Base-by-base conservation (phyloP, 768 basidiomycete genomes). In the Rhizopogon rudus region DNA sequence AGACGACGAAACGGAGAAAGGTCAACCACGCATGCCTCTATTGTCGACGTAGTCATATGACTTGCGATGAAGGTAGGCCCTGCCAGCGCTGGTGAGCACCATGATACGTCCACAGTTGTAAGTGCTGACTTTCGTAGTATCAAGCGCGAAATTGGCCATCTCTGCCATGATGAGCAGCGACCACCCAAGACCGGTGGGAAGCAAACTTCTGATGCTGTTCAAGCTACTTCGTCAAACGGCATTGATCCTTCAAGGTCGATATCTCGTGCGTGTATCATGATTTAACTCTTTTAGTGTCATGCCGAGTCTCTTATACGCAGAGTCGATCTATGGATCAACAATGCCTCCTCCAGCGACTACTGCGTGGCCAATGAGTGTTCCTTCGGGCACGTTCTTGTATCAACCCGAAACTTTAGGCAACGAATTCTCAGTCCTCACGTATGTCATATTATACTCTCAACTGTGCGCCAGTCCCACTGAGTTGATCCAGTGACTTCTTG, bases 1-100 rank as follows among this genome's bases (percentile, higher is more conserved):
- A 75, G 56, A 59, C 64, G 28, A 64, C 82, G 10, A 91, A 89
- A 72, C 75, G 91, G 59, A 75, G 91, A 54, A 94, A 94, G 69
- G 91, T 92, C 56, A 92, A 92, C 69, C 92, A 94, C 73, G 93
- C 94, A 5, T 97, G 93, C 67, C 75, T 97, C 42, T 97, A 95
- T 70, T 97, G 93, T 72, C 80, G 93, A 67, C 77, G 91, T 57
- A 93, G 91, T 77, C 90, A 91, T 81, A 91, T 93, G 90, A 91
- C 88, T 7, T 92, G 91, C 74, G 91, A 92, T 66, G 91, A 91
- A 63, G 88, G 89, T 16, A 75, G 88, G 39, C 94, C 94, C 14
- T 97, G 95, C 69, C 89, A 93, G 63, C 84, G 95, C 61, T 96
- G 94, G 94, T 94, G 67, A 70, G 90, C 77, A 14, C 22, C 44